Conservation (phyloP, 78 protist genomes). For the Dictyostelium brefeldianum region DNA sequence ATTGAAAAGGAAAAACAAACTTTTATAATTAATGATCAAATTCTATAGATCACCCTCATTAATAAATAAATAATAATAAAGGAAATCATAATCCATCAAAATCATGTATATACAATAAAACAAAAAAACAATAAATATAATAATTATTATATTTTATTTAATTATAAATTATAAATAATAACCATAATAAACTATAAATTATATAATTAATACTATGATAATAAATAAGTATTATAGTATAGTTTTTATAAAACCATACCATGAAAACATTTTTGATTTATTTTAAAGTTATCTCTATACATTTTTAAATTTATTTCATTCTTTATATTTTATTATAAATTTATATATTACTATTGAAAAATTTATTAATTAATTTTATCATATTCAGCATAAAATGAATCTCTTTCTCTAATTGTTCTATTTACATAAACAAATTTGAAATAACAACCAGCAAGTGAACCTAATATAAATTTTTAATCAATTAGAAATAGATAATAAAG, state of each 20-base stretch:
- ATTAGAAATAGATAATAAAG: too few species aligned
- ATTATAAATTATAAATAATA: background rate
- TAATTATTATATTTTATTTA: background rate
- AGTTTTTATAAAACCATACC: too few species aligned
- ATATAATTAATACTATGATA: too few species aligned
- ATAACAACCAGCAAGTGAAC: background rate
- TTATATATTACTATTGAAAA: background rate
- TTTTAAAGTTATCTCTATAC: background rate
- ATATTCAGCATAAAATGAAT: background rate
- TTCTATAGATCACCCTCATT: too few species aligned
- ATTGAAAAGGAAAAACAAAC: slow-evolving; percentile 56
- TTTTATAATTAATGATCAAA: background rate
- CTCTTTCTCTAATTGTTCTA: background rate
- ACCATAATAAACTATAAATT: too few species aligned
- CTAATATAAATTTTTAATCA: background rate
- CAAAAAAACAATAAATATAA: background rate
- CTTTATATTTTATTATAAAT: background rate
- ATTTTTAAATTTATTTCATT: background rate
- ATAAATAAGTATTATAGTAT: too few species aligned
- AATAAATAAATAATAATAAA: background rate
- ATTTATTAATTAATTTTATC: background rate
- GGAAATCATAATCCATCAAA: background rate
- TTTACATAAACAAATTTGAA: background rate
- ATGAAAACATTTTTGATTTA: too few species aligned
- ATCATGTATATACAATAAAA: background rate